Conservation (phyloP, 805 yeast genomes). For the Saccharomycopsis fibuligera region DNA sequence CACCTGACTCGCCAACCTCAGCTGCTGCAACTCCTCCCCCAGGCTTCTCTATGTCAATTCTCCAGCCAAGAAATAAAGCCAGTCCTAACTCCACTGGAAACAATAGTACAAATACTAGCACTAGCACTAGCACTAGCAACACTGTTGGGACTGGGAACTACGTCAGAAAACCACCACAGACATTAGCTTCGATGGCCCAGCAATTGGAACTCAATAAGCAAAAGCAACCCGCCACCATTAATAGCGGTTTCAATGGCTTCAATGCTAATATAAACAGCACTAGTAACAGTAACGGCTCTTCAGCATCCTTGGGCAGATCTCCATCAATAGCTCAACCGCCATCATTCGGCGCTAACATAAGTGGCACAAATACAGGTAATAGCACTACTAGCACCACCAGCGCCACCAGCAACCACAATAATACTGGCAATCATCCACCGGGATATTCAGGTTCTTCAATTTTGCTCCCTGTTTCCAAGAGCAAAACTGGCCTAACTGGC, state of each 20-base stretch:
- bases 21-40: slow-evolving; percentile 12
- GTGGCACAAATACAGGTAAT: too few relatives aligned
- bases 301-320: slow-evolving; percentile 11
- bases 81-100: not conserved
- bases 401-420: slow-evolving; percentile 17
- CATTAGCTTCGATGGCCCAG: slow-evolving; percentile 12
- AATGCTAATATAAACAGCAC: not conserved
- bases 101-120: too few relatives aligned
- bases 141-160: not conserved
- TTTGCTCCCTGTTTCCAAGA: slow-evolving; percentile 10
- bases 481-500: not conserved
- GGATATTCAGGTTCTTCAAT: slow-evolving; percentile 5
- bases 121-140: too few relatives aligned
- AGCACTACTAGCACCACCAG: slow-evolving; percentile 27
- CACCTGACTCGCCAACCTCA: slow-evolving; percentile 18
- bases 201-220: slow-evolving; percentile 1
- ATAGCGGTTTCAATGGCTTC: not conserved
- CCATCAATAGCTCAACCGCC: slow-evolving; percentile 23
- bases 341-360: too few relatives aligned
- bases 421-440: slow-evolving; percentile 10
- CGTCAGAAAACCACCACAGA: not conserved
- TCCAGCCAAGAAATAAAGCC: slow-evolving; percentile 14
- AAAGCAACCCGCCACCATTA: not conserved
- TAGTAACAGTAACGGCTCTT: not conserved
- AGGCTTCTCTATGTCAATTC: slow-evolving; percentile 17